phyloP scores from a whole-genome alignment of 495 filamentous ascomycete genomes.

The Clohesyomyces aquaticus region DNA sequence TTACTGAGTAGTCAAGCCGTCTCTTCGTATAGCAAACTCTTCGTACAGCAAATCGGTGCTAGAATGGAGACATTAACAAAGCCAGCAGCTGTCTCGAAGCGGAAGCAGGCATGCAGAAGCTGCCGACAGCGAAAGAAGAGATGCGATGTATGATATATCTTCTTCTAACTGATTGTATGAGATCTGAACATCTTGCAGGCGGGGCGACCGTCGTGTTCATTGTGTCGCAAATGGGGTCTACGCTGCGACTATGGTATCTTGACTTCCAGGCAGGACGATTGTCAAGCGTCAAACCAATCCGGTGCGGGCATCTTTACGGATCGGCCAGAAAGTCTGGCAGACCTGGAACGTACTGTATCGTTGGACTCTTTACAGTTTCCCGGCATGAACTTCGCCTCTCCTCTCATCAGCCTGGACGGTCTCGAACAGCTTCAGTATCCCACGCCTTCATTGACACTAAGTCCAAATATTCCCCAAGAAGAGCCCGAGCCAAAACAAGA shows the following conservation, averaged over 20 bases:
- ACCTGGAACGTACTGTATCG: neutral
- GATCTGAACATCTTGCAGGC: conserved; percentile 16
- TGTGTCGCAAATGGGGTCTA: conserved; percentile 30
- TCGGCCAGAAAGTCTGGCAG: neutral
- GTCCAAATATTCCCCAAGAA: no score
- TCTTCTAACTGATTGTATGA: neutral
- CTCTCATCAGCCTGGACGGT: neutral
- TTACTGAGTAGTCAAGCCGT: no score
- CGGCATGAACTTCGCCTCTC: conserved; percentile 7
- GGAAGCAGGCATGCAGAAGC: conserved; percentile 34
- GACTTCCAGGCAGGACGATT: neutral
- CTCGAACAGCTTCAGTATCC: neutral
- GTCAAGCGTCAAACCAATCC: no score
- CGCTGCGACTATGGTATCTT: conserved; percentile 23
- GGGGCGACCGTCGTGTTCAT: conserved; percentile 21
- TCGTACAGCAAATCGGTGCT: no score
- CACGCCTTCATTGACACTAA: conserved; percentile 5
- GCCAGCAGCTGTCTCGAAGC: conserved; percentile 27
- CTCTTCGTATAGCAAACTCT: no score
- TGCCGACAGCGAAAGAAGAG: conserved; percentile 36
- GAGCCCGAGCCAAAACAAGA: no score
- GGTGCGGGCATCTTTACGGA: neutral
- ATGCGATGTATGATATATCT: conserved; percentile 26
- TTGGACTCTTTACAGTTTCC: conserved; percentile 11
- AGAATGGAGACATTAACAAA: conserved; percentile 16